phyloP scores from a whole-genome alignment of 768 basidiomycete species.

The Trametes punicea region DNA sequence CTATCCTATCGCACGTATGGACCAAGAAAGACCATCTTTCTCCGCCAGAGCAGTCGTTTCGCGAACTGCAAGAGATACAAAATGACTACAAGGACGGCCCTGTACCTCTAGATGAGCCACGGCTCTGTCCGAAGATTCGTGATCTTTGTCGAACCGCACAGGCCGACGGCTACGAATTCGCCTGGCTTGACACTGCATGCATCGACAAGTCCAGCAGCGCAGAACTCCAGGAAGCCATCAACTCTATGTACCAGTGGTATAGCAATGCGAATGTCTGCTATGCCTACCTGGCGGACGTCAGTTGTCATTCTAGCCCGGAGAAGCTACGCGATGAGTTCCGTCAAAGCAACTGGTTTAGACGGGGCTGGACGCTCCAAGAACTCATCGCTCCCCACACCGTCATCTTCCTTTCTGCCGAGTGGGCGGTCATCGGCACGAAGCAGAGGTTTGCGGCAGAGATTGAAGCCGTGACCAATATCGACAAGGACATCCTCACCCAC shows the following conservation, averaged over 20 bases:
- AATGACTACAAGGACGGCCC: not conserved
- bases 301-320: not conserved
- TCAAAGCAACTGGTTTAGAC: not conserved
- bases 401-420: not conserved
- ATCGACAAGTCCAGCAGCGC: slow-evolving; percentile 1
- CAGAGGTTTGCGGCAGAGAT: not conserved
- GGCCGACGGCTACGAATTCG: not conserved
- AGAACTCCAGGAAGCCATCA: not conserved
- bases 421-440: not conserved
- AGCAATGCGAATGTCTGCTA: not conserved
- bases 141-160: not conserved
- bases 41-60: not conserved
- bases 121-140: not conserved
- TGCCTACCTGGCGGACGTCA: not conserved
- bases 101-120: not conserved
- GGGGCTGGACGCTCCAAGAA: slow-evolving; percentile 6
- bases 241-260: slow-evolving; percentile 6
- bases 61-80: not conserved
- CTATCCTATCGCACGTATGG: slow-evolving; percentile 4
- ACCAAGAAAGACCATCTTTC: too few species aligned
- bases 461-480: not conserved
- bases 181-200: not conserved
- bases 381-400: not conserved
- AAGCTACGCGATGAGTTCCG: not conserved
- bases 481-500: not conserved